Evolutionary conservation across 495 filamentous ascomycete species (phyloP).

Genomic region (Poronia punctata): DNA sequence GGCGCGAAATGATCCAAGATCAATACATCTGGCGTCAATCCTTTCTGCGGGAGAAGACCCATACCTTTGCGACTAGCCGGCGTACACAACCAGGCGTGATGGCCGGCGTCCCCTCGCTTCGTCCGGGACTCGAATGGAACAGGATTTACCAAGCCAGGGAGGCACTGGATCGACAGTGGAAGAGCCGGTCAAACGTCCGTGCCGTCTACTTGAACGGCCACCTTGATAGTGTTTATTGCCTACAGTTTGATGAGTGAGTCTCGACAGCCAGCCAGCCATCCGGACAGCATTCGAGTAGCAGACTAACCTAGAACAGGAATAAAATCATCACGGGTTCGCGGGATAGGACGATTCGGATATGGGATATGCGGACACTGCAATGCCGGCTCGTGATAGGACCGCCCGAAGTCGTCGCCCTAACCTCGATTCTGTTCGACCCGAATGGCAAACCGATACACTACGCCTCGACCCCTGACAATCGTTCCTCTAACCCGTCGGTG

Average conservation of each 20-base stretch:
- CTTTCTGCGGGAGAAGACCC: conserved; percentile 60
- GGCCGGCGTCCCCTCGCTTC: conserved; percentile 41
- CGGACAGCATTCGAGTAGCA: background rate
- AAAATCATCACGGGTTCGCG: conserved; percentile 97
- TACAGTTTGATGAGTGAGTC: conserved; percentile 91
- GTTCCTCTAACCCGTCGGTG: conserved; percentile 34
- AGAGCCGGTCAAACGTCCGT: conserved; percentile 57
- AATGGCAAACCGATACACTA: conserved; percentile 39
- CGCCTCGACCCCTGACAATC: conserved; percentile 36
- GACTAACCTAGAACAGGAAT: conserved; percentile 46
- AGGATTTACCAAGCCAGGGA: conserved; percentile 69
- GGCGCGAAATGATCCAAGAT: conserved; percentile 55
- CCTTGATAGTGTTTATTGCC: conserved; percentile 90
- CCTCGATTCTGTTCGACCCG: conserved; percentile 36
- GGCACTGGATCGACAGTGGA: conserved; percentile 73
- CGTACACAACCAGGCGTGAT: conserved; percentile 38
- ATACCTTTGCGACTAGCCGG: conserved; percentile 44
- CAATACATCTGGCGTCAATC: conserved; percentile 71
- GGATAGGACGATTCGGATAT: conserved; percentile 89
- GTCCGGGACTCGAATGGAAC: conserved; percentile 67
- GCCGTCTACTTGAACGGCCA: conserved; percentile 89
- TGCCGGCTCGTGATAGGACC: conserved; percentile 74
- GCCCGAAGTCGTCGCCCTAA: conserved; percentile 40
- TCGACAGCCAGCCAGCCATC: background rate
- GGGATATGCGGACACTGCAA: conserved; percentile 81